A percentile compares a stretch with the other conserved stretches of the same genome.
Conservation (phyloP, 371 early-diverging fungal species). For the Mucor plumbeus region DNA sequence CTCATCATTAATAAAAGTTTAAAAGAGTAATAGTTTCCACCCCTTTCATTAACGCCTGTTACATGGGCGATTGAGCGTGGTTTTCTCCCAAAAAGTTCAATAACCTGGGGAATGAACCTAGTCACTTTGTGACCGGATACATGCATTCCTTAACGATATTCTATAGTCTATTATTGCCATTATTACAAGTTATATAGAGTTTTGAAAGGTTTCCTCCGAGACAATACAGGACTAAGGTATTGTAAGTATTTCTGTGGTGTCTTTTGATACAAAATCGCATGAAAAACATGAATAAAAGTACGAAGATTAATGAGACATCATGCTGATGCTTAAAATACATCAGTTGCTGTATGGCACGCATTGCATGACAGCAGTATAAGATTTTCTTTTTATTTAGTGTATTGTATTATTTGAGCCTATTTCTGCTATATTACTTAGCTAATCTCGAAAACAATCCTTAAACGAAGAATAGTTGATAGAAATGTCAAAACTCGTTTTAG, state of each 20-base stretch:
- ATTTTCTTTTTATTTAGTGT: not conserved
- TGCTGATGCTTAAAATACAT: not conserved
- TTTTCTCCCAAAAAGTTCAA: not conserved
- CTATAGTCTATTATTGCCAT: too few relatives aligned
- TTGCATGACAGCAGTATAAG: not conserved
- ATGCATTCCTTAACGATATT: not conserved
- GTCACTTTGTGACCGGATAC: conserved; percentile 1
- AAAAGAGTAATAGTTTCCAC: not conserved
- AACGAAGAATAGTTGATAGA: too few relatives aligned
- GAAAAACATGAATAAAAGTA: not conserved
- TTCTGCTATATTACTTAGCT: too few relatives aligned
- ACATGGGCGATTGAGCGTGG: conserved; percentile 4
- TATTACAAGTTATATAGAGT: not conserved
- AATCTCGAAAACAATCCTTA: too few relatives aligned
- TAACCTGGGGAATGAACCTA: conserved; percentile 2
- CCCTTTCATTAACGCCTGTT: not conserved
- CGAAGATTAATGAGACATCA: not conserved
- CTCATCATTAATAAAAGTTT: conserved; percentile 1
- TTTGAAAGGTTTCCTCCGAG: not conserved
- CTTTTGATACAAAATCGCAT: not conserved
- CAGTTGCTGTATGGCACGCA: not conserved
- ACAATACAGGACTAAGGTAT: not conserved
- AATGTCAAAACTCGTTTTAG: too few relatives aligned
- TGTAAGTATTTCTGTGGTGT: not conserved
- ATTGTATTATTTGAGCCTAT: too few relatives aligned